Evolutionary conservation across 176 grass and related monocot species (phyloP), one percentile per base, ranked within the genome.

Genomic region (Panicum miliaceum): DNA sequence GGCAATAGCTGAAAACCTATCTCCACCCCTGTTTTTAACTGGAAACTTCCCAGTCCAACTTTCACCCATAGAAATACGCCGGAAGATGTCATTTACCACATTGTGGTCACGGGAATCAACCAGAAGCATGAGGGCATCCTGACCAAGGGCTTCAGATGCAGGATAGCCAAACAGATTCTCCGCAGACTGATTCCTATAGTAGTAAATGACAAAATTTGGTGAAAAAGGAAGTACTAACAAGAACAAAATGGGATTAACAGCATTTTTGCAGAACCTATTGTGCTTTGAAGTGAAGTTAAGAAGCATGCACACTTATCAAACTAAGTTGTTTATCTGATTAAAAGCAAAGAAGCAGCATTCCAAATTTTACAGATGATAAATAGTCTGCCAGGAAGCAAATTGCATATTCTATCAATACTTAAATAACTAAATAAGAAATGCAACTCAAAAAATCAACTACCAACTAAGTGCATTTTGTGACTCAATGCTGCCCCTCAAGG

Each of bases 21-120:
- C 81, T 64, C 97, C 93, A 42, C 71, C 82, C 75, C 77, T 99
- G 63, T 92, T 94, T 65, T 92, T 94, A 56, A 96, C 90, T 57
- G 93, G 86, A 67, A 99, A 92, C 68, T 91, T 99, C 26, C 97
- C 97, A 2, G 90, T 92, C 97, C 97, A 99, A 81, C 87, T 96
- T 85, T 94, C 88, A 20, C 97, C 93, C 81, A 81, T 83, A 37
- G 75, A 92, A 66, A 94, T 84, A 25, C 81, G 91, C 7, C 16
- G 64, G 69, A 99, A 77, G 50, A 99, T 96, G 41, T 86, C 81
- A 58, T 88, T 86, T 45, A 92, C 90, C 36, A 76, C 58, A 68
- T 90, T 76, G 58, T 75, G 64, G 50, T 96, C 83, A 41, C 40
- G 41, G 7, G 88, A 79, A 85, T 99, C 87, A 85, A 92, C 78